Conservation (phyloP, 352 stramenopile genomes). For the Globisporangium uncinulatum region DNA sequence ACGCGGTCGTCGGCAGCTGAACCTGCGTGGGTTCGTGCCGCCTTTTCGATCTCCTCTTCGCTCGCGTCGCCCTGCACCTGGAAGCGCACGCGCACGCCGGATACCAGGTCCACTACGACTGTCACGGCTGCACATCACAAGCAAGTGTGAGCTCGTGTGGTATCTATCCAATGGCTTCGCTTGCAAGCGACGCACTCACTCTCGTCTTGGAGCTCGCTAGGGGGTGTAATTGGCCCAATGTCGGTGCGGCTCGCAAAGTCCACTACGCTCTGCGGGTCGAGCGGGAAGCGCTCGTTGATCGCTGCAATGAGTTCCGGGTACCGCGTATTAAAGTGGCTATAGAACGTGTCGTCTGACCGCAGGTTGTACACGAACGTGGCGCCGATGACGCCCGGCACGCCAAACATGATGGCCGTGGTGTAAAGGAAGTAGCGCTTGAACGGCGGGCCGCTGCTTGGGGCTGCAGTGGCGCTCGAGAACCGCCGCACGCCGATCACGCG, state of each 20-base stretch:
- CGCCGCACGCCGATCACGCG: conserved; percentile 1
- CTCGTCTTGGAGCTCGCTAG: conserved; percentile 54
- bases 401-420: conserved; percentile 78
- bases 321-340: conserved; percentile 76
- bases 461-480: conserved; percentile 9
- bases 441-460: conserved; percentile 20
- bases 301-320: conserved; percentile 70
- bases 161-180: not conserved
- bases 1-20: conserved; percentile 36
- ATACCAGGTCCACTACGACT: conserved; percentile 54
- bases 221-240: conserved; percentile 51
- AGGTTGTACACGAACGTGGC: conserved; percentile 82
- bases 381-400: conserved; percentile 51
- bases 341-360: conserved; percentile 77
- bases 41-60: conserved; percentile 58
- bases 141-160: not conserved
- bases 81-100: conserved; percentile 46
- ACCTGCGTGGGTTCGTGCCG: conserved; percentile 41
- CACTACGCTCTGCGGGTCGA: conserved; percentile 35
- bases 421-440: conserved; percentile 73
- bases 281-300: conserved; percentile 60
- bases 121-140: conserved; percentile 32
- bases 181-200: conserved; percentile 29
- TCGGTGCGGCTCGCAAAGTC: conserved; percentile 55
- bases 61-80: conserved; percentile 46